Percentiles rank a stretch among this genome's conserved stretches.
These are phyloP conservation scores for Mortierella hygrophila DNA, from an alignment of 192 early-diverging fungal genomes.

Conservation along the genomic window DNA sequence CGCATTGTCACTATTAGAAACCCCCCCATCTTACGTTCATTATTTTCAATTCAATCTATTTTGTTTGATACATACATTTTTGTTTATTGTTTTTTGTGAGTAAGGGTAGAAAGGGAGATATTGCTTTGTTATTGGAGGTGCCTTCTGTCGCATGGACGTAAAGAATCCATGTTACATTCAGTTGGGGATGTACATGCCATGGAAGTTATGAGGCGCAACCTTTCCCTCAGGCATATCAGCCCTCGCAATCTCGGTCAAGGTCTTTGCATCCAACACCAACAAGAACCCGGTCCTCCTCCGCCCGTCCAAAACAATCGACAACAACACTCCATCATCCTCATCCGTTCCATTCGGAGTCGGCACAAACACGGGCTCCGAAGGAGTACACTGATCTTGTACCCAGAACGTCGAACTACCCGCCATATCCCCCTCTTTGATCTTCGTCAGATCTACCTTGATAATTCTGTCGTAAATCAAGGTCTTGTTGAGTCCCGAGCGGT, in stretches of 20 bases:
- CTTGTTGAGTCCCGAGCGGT: conserved; percentile 29
- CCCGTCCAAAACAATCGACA: conserved; percentile 64
- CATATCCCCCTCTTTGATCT: conserved; percentile 34
- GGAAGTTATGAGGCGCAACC: conserved; percentile 63
- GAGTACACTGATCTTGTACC: conserved; percentile 55
- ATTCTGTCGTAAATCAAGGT: conserved; percentile 44
- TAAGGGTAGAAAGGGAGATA: too few species aligned
- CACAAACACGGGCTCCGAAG: conserved; percentile 70
- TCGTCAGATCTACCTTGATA: conserved; percentile 51
- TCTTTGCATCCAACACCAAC: conserved; percentile 62
- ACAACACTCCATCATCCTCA: conserved; percentile 71
- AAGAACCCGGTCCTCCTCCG: conserved; percentile 52
- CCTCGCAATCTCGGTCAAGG: conserved; percentile 63
- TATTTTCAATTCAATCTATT: neutral
- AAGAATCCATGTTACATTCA: neutral
- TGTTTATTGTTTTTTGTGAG: neutral
- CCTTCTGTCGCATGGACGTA: too few species aligned
- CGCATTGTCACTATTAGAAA: conserved; percentile 10
- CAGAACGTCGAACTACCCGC: conserved; percentile 37
- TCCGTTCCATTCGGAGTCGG: conserved; percentile 54
- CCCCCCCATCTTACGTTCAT: neutral
- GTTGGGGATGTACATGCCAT: conserved; percentile 54
- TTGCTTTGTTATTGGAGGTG: neutral
- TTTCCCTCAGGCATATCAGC: conserved; percentile 50
- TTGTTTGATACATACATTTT: neutral